A percentile compares a stretch with the other conserved stretches of the same genome.
Evolutionary conservation across 768 basidiomycete species (phyloP).

Genomic region (Hydnomerulius pinastri): DNA sequence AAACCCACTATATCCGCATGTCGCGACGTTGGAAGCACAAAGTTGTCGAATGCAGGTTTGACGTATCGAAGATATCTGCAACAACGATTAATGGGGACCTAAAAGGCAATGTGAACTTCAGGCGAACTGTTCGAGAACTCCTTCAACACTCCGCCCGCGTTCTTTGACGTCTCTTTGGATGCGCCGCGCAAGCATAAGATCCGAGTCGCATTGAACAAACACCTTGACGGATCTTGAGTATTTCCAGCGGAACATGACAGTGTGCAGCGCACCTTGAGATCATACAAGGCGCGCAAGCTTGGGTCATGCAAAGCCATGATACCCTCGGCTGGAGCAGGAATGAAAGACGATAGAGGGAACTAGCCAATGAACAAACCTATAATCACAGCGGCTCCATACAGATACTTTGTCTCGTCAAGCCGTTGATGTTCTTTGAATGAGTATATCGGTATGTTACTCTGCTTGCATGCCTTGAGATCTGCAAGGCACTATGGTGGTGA

Average conservation of each 20-base stretch:
- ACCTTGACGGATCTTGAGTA: constrained; percentile 44
- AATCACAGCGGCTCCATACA: constrained; percentile 92
- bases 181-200: constrained; percentile 95
- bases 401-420: constrained; percentile 74
- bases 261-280: constrained; percentile 71
- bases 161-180: constrained; percentile 87
- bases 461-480: constrained; percentile 83
- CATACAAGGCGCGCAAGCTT: constrained; percentile 76
- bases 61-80: constrained; percentile 90
- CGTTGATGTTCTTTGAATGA: constrained; percentile 92
- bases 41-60: constrained; percentile 93
- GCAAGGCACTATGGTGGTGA: constrained; percentile 62
- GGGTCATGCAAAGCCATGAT: constrained; percentile 90
- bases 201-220: constrained; percentile 92
- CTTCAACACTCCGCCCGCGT: constrained; percentile 81
- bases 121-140: constrained; percentile 84
- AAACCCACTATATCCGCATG: constrained; percentile 82
- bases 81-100: constrained; percentile 4
- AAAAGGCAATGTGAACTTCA: not conserved
- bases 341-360: not conserved
- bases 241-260: not conserved
- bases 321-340: constrained; percentile 65
- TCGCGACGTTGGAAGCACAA: constrained; percentile 83
- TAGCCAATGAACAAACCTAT: constrained; percentile 54
- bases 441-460: constrained; percentile 90